Conservation (phyloP, 345 rosid genomes). For the Laguncularia racemosa region DNA sequence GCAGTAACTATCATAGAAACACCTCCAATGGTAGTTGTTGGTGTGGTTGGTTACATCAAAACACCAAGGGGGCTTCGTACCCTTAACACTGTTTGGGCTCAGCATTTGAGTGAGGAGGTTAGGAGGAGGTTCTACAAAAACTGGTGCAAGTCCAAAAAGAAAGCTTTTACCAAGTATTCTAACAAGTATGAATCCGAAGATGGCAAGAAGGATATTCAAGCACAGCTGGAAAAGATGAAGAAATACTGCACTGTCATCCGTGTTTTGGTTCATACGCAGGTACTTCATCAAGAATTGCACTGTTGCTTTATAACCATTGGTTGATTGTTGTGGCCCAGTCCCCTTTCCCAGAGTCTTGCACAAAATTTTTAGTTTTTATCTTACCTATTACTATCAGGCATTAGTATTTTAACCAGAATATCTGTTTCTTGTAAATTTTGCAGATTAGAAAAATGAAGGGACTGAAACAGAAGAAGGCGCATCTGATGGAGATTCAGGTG, state of each 20-base stretch:
- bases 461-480: slow-evolving; percentile 91
- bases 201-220: slow-evolving; percentile 57
- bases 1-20: slow-evolving; percentile 79
- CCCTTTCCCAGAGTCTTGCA: not conserved
- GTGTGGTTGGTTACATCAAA: slow-evolving; percentile 83
- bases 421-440: not conserved
- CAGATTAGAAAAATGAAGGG: slow-evolving; percentile 84
- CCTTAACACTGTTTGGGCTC: slow-evolving; percentile 84
- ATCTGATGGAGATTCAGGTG: slow-evolving; percentile 86
- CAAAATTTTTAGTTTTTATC: too few species aligned
- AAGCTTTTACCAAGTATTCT: slow-evolving; percentile 69
- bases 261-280: slow-evolving; percentile 90
- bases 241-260: slow-evolving; percentile 74
- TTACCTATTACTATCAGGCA: too few species aligned
- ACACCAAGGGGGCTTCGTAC: slow-evolving; percentile 78
- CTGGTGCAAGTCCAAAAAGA: slow-evolving; percentile 90
- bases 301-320: not conserved
- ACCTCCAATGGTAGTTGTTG: slow-evolving; percentile 90
- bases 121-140: slow-evolving; percentile 84
- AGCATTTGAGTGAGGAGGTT: slow-evolving; percentile 81
- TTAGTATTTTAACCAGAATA: not conserved
- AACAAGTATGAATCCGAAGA: slow-evolving; percentile 58
- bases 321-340: not conserved
- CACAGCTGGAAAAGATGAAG: slow-evolving; percentile 79
- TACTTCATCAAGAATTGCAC: not conserved